Evolutionary conservation across 208 protist genomes (phyloP), one percentile per base, ranked within the genome.

Genomic region (Trichomonas gallinae): DNA sequence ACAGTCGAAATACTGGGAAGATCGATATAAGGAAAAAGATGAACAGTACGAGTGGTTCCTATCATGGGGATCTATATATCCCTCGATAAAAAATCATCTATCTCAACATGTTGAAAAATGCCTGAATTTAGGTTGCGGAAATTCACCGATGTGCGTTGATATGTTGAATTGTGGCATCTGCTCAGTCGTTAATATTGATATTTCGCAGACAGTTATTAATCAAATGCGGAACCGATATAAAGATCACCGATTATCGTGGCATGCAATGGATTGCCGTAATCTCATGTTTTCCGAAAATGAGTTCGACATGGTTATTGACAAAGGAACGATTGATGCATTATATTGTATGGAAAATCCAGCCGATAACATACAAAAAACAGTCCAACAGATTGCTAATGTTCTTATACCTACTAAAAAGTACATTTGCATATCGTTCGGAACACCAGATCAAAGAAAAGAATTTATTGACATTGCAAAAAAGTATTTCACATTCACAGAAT

Each of bases 291-390:
- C 11, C 17, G 44, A 93, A 10, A 51, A 93, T 51, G 15, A 93
- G 26, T 93, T 93, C 51, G 87, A 93, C 46, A 48, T 34, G 42
- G 87, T 93, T 38, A 31, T 93, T 38, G 87, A 93, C 45, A 93
- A 93, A 93, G 87, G 87, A 38, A 93, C 87, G 2, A 93, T 93
- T 58, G 87, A 93, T 51, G 87, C 87, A 51, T 38, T 93, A 51
- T 93, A 93, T 58, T 93, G 87, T 38, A 42, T 26, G 13, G 17
- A 34, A 38, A 26, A 93, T 58, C 31, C 87, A 38, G 3, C 1
- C 17, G 26, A 93, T 38, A 34, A 48, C 17, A 93, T 93, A 10
- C 6, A 13, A 34, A 48, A 51, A 51, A 51, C 87, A 51, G 2
- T 93, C 0, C 17, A 93, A 23, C 40, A 93, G 44, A 40, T 93